These are phyloP conservation scores for Lentinula lateritia DNA, from an alignment of 768 basidiomycete species.

Conservation along the genomic window DNA sequence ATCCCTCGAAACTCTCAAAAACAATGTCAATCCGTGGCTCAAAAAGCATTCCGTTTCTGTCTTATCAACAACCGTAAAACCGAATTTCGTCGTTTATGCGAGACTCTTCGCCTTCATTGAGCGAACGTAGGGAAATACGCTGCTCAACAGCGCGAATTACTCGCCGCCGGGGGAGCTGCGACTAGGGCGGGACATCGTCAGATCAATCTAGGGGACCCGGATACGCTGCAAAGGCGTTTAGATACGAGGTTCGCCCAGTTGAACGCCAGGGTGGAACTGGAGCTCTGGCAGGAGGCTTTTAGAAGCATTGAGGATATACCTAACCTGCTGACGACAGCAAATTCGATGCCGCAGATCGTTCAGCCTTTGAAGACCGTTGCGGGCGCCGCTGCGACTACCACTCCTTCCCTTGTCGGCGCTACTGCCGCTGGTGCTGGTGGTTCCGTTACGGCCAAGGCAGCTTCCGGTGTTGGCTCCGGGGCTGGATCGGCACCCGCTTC, in stretches of 20 bases:
- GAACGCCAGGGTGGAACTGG: conserved; percentile 93
- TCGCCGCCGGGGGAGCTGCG: too few relatives aligned
- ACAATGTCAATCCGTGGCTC: conserved; percentile 96
- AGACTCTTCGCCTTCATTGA: conserved; percentile 92
- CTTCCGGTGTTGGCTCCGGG: too few relatives aligned
- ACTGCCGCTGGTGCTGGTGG: too few relatives aligned
- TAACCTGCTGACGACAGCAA: conserved; percentile 88
- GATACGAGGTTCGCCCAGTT: conserved; percentile 97
- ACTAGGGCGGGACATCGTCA: conserved; percentile 39
- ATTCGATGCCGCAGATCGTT: conserved; percentile 70
- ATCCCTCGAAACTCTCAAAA: conserved; percentile 91
- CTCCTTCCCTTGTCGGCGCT: too few relatives aligned
- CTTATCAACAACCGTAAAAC: conserved; percentile 89
- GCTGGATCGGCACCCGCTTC: too few relatives aligned
- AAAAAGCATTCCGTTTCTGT: conserved; percentile 97
- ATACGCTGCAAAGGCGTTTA: conserved; percentile 91
- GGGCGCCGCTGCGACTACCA: too few relatives aligned
- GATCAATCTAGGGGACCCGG: conserved; percentile 93
- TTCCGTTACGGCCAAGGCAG: too few relatives aligned
- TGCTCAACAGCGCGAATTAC: conserved; percentile 52
- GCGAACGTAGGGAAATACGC: conserved; percentile 93
- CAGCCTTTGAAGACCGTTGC: too few relatives aligned
- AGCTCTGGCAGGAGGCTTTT: conserved; percentile 99
- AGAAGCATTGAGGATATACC: conserved; percentile 98
- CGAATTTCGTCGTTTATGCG: conserved; percentile 95